Evolutionary conservation across 768 basidiomycete species (phyloP), one percentile per base, ranked within the genome.

Genomic region (Tylopilus rubrobrunneus): DNA sequence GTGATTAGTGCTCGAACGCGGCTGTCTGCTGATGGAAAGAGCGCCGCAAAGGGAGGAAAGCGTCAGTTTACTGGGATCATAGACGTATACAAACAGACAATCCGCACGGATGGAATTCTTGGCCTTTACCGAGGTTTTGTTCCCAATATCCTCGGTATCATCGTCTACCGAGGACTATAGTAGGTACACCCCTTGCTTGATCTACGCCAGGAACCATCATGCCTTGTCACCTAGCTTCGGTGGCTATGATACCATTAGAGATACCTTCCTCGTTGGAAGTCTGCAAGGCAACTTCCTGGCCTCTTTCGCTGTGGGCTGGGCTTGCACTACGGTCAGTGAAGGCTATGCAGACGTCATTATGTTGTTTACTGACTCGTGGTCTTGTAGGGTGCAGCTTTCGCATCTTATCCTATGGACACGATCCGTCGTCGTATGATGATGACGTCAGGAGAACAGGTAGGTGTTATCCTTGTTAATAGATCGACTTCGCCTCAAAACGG

Each of bases 381-480:
- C 44, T 41, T 45, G 3, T 50, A 74, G 73, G 68, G 67, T 25
- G 74, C 75, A 14, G 62, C 73, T 8, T 53, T 73, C 37, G 69
- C 66, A 25, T 66, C 76, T n/a, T 77, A 77, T 48, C 76, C 74
- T 3, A 62, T 77, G 52, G 76, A 77, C 51, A 77, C 76, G 2
- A 74, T 77, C 54, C 66, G 76, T 21, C 66, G 76, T 48, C 64
- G 77, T 49, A 78, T 77, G 76, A 77, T 77, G 77, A 77, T 77
- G 76, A 73, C 74, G 14, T 72, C 71, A 0, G 76, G 74, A 28
- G 69, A 73, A 54, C 67, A 65, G 50, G 72, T 50, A 45, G 19
- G 58, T 44, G 1, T 25, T 36, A 14, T 21, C 17, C 25, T n/a
- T 17, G 15, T 39, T 7, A 23, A 15, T n/a, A 11, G 47, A 11